Percentiles rank a stretch among this genome's conserved stretches.
These are phyloP conservation scores for Teratosphaeria viscida DNA, from an alignment of 2,329 filamentous ascomycete genomes.

Conservation along the genomic window DNA sequence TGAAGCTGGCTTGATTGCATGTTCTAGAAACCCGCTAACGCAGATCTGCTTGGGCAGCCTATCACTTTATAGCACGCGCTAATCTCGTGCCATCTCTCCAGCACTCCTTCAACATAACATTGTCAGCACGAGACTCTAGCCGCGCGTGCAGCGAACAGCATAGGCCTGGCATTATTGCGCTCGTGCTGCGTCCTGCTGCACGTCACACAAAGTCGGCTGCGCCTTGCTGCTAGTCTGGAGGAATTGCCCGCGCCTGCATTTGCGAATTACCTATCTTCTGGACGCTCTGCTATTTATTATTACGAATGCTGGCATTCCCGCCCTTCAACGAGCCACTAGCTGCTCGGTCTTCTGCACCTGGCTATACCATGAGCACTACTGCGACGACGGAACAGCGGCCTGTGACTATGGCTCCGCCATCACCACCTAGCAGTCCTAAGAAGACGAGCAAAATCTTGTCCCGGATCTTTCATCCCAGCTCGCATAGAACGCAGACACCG, in stretches of 20 bases:
- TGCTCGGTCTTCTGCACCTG: neutral
- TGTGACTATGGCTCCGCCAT: conserved; percentile 7
- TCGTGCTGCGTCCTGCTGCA: neutral
- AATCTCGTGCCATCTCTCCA: neutral
- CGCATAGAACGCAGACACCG: neutral
- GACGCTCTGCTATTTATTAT: neutral
- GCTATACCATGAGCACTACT: neutral
- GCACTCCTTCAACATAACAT: neutral
- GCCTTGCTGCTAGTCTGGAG: neutral
- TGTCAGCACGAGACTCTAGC: neutral
- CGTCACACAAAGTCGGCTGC: neutral
- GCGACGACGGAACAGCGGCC: conserved; percentile 2
- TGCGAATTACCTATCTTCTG: too few species aligned
- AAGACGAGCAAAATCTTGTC: conserved; percentile 12
- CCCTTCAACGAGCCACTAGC: neutral
- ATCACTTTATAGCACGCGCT: neutral
- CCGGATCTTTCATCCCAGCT: conserved; percentile 1
- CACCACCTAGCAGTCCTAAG: conserved; percentile 6
- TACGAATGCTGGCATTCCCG: neutral
- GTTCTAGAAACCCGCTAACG: neutral
- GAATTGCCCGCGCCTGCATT: too few species aligned
- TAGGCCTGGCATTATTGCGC: too few species aligned
- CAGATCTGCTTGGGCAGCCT: neutral
- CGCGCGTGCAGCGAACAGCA: too few species aligned
- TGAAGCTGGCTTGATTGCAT: neutral